These are phyloP conservation scores for Neurospora africana DNA, from an alignment of 495 filamentous ascomycete genomes.

Conservation along the genomic window DNA sequence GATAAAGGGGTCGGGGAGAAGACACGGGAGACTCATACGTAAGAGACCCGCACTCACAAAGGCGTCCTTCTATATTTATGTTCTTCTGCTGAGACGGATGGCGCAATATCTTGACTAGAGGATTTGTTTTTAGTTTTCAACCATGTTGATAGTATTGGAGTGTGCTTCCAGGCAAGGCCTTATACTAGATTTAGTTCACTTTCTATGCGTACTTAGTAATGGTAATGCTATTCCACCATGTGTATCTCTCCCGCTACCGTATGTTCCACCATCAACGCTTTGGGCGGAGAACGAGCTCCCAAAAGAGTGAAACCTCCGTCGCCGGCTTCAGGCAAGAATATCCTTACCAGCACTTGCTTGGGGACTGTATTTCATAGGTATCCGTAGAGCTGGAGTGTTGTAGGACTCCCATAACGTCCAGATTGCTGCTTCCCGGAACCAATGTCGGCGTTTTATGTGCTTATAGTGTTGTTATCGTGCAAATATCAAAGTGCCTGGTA, in stretches of 20 bases:
- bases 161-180: not conserved
- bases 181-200: not conserved
- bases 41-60: too few species aligned
- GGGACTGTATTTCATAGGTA: not conserved
- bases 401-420: not conserved
- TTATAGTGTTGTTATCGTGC: not conserved
- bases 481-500: too few species aligned
- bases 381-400: not conserved
- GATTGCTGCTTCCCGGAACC: not conserved
- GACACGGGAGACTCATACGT: too few species aligned
- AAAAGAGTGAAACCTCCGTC: not conserved
- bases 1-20: too few species aligned
- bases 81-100: too few species aligned
- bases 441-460: not conserved
- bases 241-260: not conserved
- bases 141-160: not conserved
- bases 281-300: not conserved
- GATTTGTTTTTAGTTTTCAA: not conserved
- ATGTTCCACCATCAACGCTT: not conserved
- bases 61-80: too few species aligned
- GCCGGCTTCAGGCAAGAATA: not conserved
- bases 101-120: not conserved
- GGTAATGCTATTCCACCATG: not conserved
- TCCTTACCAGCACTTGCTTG: not conserved
- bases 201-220: not conserved